phyloP scores from a whole-genome alignment of 75 land plant genomes.

The Sequoia sempervirens region DNA sequence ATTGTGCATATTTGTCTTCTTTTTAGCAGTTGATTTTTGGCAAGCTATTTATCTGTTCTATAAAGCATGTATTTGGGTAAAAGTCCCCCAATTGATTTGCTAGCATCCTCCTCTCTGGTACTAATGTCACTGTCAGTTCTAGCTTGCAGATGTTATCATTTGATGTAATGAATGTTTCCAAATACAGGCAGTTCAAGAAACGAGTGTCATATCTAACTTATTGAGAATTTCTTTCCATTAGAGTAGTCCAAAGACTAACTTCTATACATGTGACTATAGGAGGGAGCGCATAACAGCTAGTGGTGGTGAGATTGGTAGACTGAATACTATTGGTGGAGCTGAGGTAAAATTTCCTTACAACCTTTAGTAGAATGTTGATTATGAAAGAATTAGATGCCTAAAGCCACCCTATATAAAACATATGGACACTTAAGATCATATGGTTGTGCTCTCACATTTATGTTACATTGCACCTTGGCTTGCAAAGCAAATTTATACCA shows the following conservation, averaged over 20 bases:
- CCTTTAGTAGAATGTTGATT: background rate
- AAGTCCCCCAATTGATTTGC: background rate
- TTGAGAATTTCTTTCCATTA: background rate
- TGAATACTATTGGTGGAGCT: slow-evolving; percentile 73
- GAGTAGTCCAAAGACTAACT: background rate
- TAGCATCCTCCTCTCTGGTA: background rate
- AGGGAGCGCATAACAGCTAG: slow-evolving; percentile 85
- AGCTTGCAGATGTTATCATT: background rate
- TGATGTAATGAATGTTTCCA: background rate
- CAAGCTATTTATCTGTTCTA: background rate
- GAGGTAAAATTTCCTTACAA: slow-evolving; percentile 49
- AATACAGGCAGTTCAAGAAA: background rate
- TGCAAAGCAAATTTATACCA: background rate
- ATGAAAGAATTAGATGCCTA: background rate
- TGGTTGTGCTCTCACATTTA: background rate
- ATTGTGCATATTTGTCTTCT: background rate
- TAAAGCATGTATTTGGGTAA: background rate
- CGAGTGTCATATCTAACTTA: background rate
- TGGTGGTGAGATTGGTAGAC: slow-evolving; percentile 97
- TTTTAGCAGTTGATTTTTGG: background rate
- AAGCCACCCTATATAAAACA: background rate
- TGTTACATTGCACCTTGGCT: background rate
- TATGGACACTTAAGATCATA: background rate
- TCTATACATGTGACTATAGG: slow-evolving; percentile 13
- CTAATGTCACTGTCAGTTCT: background rate